phyloP scores from a whole-genome alignment of 2,329 filamentous ascomycete species.

The Clonostachys rhizophaga region DNA sequence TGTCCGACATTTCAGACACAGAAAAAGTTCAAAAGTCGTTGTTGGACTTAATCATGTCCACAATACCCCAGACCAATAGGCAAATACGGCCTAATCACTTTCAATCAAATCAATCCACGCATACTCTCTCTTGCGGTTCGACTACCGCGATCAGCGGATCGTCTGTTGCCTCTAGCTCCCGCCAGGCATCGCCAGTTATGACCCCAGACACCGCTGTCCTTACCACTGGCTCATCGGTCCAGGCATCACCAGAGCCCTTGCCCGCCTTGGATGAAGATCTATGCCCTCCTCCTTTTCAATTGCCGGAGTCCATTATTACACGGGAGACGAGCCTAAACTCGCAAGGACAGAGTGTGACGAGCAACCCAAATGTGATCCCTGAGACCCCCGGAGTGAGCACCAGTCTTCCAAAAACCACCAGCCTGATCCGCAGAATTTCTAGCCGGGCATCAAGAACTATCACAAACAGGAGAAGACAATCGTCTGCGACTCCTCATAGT shows the following conservation, averaged over 20 bases:
- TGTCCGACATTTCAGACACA: conserved; percentile 8
- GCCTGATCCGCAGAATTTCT: conserved; percentile 78
- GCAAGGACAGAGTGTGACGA: conserved; percentile 54
- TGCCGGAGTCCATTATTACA: conserved; percentile 68
- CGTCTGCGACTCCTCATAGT: conserved; percentile 70
- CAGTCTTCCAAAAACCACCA: conserved; percentile 23
- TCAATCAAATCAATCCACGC: conserved; percentile 32
- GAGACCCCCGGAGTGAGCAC: conserved; percentile 25
- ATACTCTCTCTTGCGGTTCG: conserved; percentile 33
- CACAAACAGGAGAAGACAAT: conserved; percentile 65
- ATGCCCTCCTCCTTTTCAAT: conserved; percentile 52
- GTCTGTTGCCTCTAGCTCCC: conserved; percentile 49
- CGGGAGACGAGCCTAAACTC: conserved; percentile 57
- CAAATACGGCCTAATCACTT: conserved; percentile 40
- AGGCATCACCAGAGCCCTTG: conserved; percentile 61
- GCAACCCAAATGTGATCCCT: conserved; percentile 52
- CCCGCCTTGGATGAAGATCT: conserved; percentile 50
- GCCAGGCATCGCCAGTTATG: conserved; percentile 52
- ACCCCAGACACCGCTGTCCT: conserved; percentile 46
- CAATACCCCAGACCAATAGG: conserved; percentile 30
- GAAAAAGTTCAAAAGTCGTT: conserved; percentile 5
- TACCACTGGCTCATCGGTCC: conserved; percentile 58
- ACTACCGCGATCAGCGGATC: conserved; percentile 51
- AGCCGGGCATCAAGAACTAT: conserved; percentile 69
- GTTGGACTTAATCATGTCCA: conserved; percentile 32